Conservation (phyloP, 495 filamentous ascomycete genomes). For the Talaromyces trachyspermus region DNA sequence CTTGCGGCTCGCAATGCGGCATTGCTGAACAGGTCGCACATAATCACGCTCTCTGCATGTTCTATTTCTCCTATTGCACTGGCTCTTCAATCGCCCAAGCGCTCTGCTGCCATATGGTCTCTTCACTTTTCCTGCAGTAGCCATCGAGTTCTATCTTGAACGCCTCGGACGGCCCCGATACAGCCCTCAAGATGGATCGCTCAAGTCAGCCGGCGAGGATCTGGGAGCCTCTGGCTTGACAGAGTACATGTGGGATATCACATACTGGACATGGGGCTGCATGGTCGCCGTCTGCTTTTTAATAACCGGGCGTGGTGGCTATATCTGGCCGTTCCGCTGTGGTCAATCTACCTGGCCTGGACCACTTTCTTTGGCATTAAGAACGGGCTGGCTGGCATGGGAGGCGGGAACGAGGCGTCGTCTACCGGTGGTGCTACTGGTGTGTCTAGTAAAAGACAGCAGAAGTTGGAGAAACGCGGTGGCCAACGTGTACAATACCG, state of each 20-base stretch:
- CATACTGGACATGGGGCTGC: conserved; percentile 83
- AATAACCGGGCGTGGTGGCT: conserved; percentile 75
- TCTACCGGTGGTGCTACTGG: conserved; percentile 12
- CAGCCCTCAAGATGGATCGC: conserved; percentile 50
- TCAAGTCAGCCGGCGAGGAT: conserved; percentile 77
- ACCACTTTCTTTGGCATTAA: conserved; percentile 55
- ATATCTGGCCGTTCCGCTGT: conserved; percentile 62
- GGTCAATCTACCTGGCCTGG: conserved; percentile 62
- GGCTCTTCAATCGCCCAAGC: conserved; percentile 55
- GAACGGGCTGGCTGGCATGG: conserved; percentile 56
- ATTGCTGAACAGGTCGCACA: conserved; percentile 69
- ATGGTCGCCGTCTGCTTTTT: conserved; percentile 53
- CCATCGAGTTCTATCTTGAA: conserved; percentile 79
- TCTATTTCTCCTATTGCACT: conserved; percentile 64
- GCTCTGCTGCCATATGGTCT: conserved; percentile 65
- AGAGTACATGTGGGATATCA: conserved; percentile 94
- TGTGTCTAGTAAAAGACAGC: conserved; percentile 50
- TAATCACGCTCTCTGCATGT: conserved; percentile 64
- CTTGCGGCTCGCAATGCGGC: conserved; percentile 72
- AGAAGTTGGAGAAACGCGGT: conserved; percentile 56
- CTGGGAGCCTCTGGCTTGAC: conserved; percentile 82
- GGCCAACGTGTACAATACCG: conserved; percentile 41
- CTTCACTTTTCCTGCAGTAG: conserved; percentile 63
- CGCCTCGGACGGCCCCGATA: conserved; percentile 71
- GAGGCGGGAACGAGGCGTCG: conserved; percentile 18